Percentiles rank a stretch among this genome's conserved stretches.
phyloP scores from a whole-genome alignment of 768 basidiomycete species.

The Boletus reticuloceps region DNA sequence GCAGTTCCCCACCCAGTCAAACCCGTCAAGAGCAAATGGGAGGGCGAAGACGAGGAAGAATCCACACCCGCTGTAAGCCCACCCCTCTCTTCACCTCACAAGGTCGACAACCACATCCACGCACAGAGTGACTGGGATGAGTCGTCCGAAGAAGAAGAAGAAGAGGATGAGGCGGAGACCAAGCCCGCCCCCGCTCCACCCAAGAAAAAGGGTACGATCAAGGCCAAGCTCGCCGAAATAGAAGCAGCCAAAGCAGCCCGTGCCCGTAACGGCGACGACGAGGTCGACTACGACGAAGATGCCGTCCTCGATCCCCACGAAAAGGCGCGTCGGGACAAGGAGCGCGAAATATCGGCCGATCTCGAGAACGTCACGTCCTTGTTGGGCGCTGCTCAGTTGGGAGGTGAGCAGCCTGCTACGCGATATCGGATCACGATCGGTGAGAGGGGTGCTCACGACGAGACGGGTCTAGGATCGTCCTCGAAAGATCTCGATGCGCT shows the following conservation, averaged over 20 bases:
- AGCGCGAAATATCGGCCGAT: conserved; percentile 85
- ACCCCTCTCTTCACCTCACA: not conserved
- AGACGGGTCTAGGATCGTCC: conserved; percentile 51
- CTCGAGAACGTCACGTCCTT: conserved; percentile 80
- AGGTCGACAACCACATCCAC: not conserved
- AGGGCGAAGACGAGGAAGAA: conserved; percentile 89
- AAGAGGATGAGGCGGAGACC: conserved; percentile 62
- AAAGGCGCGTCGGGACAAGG: conserved; percentile 73
- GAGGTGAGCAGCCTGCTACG: conserved; percentile 46
- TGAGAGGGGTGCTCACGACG: not conserved
- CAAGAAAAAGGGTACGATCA: conserved; percentile 91
- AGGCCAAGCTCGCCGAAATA: conserved; percentile 90
- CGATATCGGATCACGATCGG: not conserved
- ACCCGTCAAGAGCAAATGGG: conserved; percentile 67
- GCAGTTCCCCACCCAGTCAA: conserved; percentile 18
- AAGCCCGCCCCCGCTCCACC: conserved; percentile 47
- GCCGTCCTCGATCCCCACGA: conserved; percentile 76
- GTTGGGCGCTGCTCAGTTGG: conserved; percentile 66
- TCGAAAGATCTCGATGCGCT: conserved; percentile 67
- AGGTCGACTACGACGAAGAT: conserved; percentile 64
- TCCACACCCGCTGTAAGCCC: conserved; percentile 70
- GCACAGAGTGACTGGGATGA: conserved; percentile 93
- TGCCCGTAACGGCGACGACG: conserved; percentile 38
- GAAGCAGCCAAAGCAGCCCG: conserved; percentile 68
- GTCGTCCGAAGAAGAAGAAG: conserved; percentile 66